Conservation (phyloP, 1,284 basidiomycete species). For the Pyrrhoderma lamaoense region DNA sequence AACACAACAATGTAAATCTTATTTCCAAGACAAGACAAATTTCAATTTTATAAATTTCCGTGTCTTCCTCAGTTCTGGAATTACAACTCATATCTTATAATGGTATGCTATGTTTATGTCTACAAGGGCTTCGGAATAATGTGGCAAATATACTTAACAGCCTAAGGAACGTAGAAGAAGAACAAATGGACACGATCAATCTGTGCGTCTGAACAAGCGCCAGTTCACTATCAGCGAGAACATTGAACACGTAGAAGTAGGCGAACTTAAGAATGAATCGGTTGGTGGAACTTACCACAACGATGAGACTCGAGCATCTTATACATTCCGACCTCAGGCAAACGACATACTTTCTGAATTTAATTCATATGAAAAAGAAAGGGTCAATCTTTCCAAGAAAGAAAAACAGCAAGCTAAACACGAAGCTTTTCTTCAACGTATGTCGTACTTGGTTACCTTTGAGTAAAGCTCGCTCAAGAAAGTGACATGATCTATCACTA, state of each 20-base stretch:
- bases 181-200: constrained; percentile 40
- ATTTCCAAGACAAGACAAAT: no score
- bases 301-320: not conserved
- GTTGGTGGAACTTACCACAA: constrained; percentile 24
- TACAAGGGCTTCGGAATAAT: not conserved
- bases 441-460: no score
- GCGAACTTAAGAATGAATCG: constrained; percentile 30
- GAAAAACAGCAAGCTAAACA: constrained; percentile 61
- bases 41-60: not conserved
- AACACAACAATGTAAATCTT: no score
- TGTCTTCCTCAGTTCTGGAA: no score
- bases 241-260: constrained; percentile 42
- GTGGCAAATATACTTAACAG: constrained; percentile 32
- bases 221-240: constrained; percentile 42
- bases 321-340: constrained; percentile 29
- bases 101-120: no score
- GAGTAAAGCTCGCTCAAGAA: no score
- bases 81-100: no score
- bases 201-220: constrained; percentile 43
- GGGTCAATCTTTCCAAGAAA: constrained; percentile 51
- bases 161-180: constrained; percentile 51
- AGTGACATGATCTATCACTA: no score
- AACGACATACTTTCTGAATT: constrained; percentile 35
- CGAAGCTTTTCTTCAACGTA: constrained; percentile 62
- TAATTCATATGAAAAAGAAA: constrained; percentile 25